phyloP scores from a whole-genome alignment of 2,329 filamentous ascomycete genomes.

The Fusarium piperis region DNA sequence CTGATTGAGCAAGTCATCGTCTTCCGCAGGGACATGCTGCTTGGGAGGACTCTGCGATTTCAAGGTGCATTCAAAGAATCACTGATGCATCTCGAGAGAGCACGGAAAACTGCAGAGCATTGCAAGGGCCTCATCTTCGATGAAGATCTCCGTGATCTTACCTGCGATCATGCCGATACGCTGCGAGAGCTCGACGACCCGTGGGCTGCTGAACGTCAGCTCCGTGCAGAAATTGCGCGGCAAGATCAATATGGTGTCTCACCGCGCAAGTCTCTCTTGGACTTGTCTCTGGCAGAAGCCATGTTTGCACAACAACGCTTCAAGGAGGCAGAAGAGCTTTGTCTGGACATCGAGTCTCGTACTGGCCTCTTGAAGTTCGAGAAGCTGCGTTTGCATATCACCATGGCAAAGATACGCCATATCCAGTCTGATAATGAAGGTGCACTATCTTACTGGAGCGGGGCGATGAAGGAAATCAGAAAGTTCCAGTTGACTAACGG shows the following conservation, averaged over 20 bases:
- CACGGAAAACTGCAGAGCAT: not conserved
- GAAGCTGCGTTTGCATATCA: not conserved
- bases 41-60: not conserved
- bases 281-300: conserved; percentile 1
- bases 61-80: not conserved
- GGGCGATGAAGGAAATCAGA: not conserved
- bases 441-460: not conserved
- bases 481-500: not conserved
- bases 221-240: not conserved
- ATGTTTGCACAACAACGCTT: conserved; percentile 1
- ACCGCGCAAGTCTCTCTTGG: not conserved
- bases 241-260: not conserved
- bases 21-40: not conserved
- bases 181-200: not conserved
- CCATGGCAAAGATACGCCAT: not conserved
- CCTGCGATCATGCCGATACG: conserved; percentile 3
- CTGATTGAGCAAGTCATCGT: not conserved
- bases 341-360: not conserved
- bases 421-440: not conserved
- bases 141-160: not conserved
- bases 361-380: not conserved
- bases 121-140: not conserved
- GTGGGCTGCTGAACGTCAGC: not conserved
- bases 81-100: not conserved
- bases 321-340: not conserved